phyloP scores from a whole-genome alignment of 257 asterid genomes.

The Penstemon eatonii region DNA sequence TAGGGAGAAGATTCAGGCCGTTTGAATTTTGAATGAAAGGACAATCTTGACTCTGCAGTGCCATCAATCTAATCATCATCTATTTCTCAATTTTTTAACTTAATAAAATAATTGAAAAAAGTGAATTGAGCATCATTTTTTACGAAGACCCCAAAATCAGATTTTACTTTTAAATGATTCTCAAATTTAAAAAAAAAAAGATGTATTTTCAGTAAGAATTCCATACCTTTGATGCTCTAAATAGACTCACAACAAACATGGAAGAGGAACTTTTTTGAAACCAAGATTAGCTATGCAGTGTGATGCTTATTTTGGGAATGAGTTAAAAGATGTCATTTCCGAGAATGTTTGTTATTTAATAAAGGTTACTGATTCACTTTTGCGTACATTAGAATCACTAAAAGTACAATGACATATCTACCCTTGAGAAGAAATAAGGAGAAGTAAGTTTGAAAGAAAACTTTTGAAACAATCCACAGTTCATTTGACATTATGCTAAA shows the following conservation, averaged over 20 bases:
- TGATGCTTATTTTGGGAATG: neutral
- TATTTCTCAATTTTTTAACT: neutral
- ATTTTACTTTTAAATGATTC: neutral
- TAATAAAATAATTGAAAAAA: neutral
- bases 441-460: neutral
- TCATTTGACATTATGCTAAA: neutral
- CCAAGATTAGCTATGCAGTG: neutral
- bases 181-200: neutral
- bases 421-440: neutral
- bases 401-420: neutral
- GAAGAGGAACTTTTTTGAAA: neutral
- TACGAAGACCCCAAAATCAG: neutral
- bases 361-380: neutral
- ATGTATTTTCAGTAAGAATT: neutral
- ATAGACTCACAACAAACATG: neutral
- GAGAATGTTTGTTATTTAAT: neutral
- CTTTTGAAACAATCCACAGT: neutral
- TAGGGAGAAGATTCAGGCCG: neutral
- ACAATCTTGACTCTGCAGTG: neutral
- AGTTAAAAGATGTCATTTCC: neutral
- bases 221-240: neutral
- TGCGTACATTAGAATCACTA: neutral
- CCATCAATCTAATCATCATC: neutral
- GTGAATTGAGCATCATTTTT: neutral
- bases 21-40: neutral